phyloP scores from a whole-genome alignment of 495 filamentous ascomycete genomes.

The Beverwykella pulmonaria region DNA sequence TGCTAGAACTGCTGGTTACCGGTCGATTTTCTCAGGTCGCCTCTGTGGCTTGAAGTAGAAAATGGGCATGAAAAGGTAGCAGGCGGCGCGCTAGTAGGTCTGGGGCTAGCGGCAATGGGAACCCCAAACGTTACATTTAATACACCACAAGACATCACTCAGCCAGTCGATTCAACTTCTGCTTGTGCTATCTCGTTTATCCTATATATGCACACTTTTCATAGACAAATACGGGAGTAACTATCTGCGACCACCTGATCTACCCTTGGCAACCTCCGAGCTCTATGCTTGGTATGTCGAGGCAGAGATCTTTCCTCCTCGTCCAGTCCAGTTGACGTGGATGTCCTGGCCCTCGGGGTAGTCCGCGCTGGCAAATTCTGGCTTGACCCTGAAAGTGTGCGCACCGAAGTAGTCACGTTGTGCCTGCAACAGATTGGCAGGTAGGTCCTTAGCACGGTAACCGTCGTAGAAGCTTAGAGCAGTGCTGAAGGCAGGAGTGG shows the following conservation, averaged over 20 bases:
- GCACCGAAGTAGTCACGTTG: slow-evolving; percentile 99
- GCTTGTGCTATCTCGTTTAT: slow-evolving; percentile 10
- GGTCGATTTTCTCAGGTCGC: too few relatives aligned
- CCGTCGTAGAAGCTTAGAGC: slow-evolving; percentile 98
- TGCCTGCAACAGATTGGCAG: slow-evolving; percentile 96
- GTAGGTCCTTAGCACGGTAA: slow-evolving; percentile 91
- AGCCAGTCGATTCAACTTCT: not conserved
- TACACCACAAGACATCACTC: not conserved
- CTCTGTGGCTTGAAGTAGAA: not conserved
- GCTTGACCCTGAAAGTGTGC: slow-evolving; percentile 78
- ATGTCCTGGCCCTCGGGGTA: slow-evolving; percentile 87
- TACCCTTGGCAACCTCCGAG: not conserved
- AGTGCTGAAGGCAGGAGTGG: slow-evolving; percentile 92
- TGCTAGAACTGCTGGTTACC: too few relatives aligned
- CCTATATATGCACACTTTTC: slow-evolving; percentile 35
- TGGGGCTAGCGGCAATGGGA: not conserved
- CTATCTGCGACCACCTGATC: not conserved
- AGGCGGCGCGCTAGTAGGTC: not conserved
- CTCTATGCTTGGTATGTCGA: slow-evolving; percentile 94
- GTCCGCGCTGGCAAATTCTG: slow-evolving; percentile 78
- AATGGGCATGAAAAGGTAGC: not conserved
- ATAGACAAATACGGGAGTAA: slow-evolving; percentile 6
- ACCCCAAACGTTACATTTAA: not conserved
- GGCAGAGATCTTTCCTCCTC: slow-evolving; percentile 93
- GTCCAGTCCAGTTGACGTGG: slow-evolving; percentile 99